phyloP scores from a whole-genome alignment of 73 alveolate genomes.

The Symbiodinium pilosum region DNA sequence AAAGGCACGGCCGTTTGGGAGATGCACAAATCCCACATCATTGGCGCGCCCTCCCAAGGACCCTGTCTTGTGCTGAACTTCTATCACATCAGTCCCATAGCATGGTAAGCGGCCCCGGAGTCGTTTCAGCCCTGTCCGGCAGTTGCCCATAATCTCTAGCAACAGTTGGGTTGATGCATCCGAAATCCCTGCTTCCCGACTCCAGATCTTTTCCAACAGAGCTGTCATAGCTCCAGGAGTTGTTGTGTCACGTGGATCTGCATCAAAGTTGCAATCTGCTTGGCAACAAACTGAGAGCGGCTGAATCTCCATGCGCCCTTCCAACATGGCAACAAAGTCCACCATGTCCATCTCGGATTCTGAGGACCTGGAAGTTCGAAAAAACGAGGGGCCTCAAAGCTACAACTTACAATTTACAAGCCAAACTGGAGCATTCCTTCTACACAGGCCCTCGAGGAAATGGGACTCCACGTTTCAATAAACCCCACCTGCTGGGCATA shows the following conservation, averaged over 20 bases:
- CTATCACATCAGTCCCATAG: background rate
- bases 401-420: no score
- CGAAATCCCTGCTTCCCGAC: background rate
- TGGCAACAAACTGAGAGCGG: background rate
- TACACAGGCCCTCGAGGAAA: no score
- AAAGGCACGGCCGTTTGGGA: background rate
- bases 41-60: background rate
- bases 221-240: background rate
- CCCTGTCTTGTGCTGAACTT: background rate
- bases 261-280: background rate
- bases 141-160: background rate
- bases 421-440: no score
- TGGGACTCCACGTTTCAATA: no score
- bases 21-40: background rate
- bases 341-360: background rate
- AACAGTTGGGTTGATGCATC: background rate
- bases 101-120: background rate
- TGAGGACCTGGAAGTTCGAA: no score
- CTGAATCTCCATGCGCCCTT: conserved; percentile 4
- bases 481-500: background rate
- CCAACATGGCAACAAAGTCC: background rate
- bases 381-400: no score
- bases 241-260: background rate
- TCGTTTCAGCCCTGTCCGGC: background rate
- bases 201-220: background rate